phyloP scores from a whole-genome alignment of 2,329 filamentous ascomycete genomes.

The Fonsecaea pugnacius region DNA sequence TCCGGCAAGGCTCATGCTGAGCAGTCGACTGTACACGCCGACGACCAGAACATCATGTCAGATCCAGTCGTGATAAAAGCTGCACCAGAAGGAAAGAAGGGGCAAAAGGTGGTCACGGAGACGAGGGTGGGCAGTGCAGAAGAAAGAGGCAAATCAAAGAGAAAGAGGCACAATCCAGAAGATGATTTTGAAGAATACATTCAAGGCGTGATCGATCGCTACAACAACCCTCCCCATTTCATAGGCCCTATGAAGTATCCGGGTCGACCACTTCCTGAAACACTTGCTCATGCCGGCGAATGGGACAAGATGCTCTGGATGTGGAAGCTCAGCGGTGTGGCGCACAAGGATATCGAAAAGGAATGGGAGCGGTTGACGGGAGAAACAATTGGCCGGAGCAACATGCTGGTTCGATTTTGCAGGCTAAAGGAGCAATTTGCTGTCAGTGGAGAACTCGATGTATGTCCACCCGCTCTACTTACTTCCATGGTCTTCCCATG shows the following conservation, averaged over 20 bases:
- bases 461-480: constrained; percentile 5
- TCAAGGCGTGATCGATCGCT: neutral
- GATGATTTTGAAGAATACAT: neutral
- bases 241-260: neutral
- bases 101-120: neutral
- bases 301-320: constrained; percentile 25
- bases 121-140: neutral
- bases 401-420: constrained; percentile 17
- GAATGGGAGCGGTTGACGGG: constrained; percentile 15
- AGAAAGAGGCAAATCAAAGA: neutral
- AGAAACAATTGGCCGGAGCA: neutral
- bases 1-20: no score
- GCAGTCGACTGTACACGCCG: no score
- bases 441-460: constrained; percentile 15
- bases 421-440: constrained; percentile 24
- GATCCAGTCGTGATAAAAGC: neutral
- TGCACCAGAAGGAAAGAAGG: neutral
- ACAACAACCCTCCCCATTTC: neutral
- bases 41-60: no score
- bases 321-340: constrained; percentile 15
- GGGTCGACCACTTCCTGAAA: constrained; percentile 1
- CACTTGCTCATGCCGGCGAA: constrained; percentile 5
- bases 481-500: neutral
- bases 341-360: constrained; percentile 16
- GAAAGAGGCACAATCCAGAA: neutral